These are phyloP conservation scores for Fusarium sp. DNA, from an alignment of 2,329 filamentous ascomycete genomes.

Conservation along the genomic window DNA sequence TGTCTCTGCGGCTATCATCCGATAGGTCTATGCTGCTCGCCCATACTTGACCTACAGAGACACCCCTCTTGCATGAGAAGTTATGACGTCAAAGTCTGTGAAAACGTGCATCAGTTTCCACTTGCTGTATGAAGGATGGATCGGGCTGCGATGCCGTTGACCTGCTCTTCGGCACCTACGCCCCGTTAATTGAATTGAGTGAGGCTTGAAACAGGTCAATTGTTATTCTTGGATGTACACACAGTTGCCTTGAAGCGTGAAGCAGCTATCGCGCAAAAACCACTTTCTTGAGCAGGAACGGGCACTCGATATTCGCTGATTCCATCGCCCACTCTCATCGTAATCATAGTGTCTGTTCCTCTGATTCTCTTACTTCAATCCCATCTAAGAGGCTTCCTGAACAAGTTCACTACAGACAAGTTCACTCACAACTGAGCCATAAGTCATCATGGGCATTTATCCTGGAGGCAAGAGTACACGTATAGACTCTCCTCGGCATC, in stretches of 20 bases:
- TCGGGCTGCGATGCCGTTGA: neutral
- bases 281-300: neutral
- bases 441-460: conserved; percentile 19
- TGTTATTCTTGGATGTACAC: fast-evolving
- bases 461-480: conserved; percentile 19
- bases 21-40: neutral
- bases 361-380: neutral
- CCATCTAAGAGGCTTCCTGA: fast-evolving
- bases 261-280: neutral
- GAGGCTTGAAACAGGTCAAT: neutral
- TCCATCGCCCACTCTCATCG: neutral
- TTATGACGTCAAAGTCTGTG: too few species aligned
- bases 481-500: conserved; percentile 21
- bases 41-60: neutral
- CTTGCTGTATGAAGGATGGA: neutral
- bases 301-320: neutral
- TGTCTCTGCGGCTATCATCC: neutral
- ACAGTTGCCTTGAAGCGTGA: fast-evolving
- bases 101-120: neutral
- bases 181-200: neutral
- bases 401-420: neutral
- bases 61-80: too few species aligned
- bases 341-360: too few species aligned
- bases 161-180: fast-evolving
- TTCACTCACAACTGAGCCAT: neutral